These are phyloP conservation scores for Boletus reticuloceps DNA, from an alignment of 768 basidiomycete genomes.

Conservation along the genomic window DNA sequence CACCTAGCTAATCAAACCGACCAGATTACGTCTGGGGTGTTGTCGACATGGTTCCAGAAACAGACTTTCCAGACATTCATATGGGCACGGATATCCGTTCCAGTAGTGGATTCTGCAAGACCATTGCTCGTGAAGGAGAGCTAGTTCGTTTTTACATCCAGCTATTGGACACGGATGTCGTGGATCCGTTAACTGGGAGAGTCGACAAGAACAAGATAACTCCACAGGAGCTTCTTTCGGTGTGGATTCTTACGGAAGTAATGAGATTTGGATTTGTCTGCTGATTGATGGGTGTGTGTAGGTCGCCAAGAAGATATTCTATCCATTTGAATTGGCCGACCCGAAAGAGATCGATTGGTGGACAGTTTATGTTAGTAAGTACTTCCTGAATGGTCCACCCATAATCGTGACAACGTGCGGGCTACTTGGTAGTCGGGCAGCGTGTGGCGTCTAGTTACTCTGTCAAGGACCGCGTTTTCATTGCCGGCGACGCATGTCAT, in stretches of 20 bases:
- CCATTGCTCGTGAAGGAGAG: not conserved
- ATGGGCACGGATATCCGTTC: not conserved
- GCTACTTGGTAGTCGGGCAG: too few species aligned
- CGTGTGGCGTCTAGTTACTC: too few species aligned
- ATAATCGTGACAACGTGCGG: not conserved
- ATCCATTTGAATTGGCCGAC: not conserved
- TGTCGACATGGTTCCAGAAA: not conserved
- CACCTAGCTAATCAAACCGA: not conserved
- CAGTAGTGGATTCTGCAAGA: not conserved
- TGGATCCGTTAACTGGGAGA: not conserved
- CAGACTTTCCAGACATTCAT: not conserved
- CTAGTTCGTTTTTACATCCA: not conserved
- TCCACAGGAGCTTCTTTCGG: not conserved
- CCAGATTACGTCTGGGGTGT: constrained; percentile 1
- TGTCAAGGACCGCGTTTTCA: too few species aligned
- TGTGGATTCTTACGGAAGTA: not conserved
- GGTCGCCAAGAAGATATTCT: not conserved
- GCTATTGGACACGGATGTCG: not conserved
- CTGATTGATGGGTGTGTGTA: not conserved
- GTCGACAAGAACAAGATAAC: not conserved
- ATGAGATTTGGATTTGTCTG: too few species aligned
- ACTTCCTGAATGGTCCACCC: not conserved
- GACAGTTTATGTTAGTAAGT: not conserved
- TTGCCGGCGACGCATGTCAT: too few species aligned
- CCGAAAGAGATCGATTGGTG: not conserved